Conservation (phyloP, 176 grass and related monocot genomes). For the Musa beccarii region DNA sequence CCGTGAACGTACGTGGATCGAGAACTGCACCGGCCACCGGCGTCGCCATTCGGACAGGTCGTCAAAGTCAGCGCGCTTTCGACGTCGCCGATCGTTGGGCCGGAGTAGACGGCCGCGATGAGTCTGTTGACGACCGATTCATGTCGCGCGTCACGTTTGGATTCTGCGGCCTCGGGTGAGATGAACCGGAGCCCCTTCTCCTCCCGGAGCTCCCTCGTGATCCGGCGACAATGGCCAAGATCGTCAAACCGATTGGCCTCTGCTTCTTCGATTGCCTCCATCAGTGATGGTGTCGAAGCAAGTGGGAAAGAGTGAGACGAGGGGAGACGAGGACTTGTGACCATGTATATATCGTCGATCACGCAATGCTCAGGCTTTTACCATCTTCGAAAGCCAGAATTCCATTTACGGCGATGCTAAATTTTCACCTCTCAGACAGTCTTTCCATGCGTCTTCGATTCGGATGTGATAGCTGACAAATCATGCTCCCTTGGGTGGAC, state of each 20-base stretch:
- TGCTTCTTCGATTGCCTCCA: not conserved
- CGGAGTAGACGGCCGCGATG: conserved; percentile 48
- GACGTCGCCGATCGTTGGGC: conserved; percentile 55
- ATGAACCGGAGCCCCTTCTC: not conserved
- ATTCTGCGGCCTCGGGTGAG: not conserved
- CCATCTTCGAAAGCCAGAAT: no score
- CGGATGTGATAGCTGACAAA: not conserved
- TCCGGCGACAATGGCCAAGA: not conserved
- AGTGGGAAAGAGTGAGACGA: not conserved
- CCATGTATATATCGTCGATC: not conserved
- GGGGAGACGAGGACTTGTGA: not conserved
- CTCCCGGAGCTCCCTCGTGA: not conserved
- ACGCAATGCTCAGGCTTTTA: not conserved
- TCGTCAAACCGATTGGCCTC: conserved; percentile 1
- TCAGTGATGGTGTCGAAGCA: not conserved
- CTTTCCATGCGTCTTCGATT: not conserved
- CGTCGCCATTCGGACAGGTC: not conserved
- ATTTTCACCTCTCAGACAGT: not conserved
- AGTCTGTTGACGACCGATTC: conserved; percentile 18
- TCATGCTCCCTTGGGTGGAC: not conserved
- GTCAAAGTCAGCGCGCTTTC: conserved; percentile 38
- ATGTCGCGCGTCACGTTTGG: not conserved
- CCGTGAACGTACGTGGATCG: conserved; percentile 5
- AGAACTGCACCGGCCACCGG: conserved; percentile 25
- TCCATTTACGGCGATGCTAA: not conserved